Conservation (phyloP, 257 asterid species). For the Craterostigma plantagineum region DNA sequence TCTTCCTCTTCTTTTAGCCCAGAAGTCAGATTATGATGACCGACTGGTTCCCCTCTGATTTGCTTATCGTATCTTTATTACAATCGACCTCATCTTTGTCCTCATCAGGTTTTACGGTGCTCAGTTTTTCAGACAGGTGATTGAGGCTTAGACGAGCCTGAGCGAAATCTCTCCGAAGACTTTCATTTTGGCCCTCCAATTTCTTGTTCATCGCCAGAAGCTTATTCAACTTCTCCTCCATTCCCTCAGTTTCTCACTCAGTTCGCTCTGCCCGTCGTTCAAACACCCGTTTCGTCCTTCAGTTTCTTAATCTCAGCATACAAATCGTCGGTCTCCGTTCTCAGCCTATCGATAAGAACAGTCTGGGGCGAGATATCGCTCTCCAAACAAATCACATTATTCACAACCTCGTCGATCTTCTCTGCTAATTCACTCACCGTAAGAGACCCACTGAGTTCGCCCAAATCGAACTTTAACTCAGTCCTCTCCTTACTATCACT, state of each 20-base stretch:
- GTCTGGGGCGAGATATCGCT: conserved; percentile 68
- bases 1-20: conserved; percentile 6
- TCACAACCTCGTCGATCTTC: conserved; percentile 75
- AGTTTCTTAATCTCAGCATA: conserved; percentile 30
- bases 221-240: conserved; percentile 45
- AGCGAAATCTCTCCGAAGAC: conserved; percentile 31
- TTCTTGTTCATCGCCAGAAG: conserved; percentile 34
- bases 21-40: too few relatives aligned
- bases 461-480: not conserved
- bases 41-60: conserved; percentile 4
- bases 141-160: conserved; percentile 39
- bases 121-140: conserved; percentile 43
- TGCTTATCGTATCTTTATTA: conserved; percentile 12
- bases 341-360: conserved; percentile 42
- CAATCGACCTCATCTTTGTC: conserved; percentile 18
- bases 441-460: conserved; percentile 9
- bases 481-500: too few relatives aligned
- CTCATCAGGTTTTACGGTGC: conserved; percentile 39
- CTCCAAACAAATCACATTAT: conserved; percentile 57
- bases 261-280: conserved; percentile 14
- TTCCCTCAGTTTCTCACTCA: too few relatives aligned
- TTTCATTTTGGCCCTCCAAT: conserved; percentile 37
- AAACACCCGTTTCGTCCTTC: conserved; percentile 33
- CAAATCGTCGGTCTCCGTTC: conserved; percentile 48
- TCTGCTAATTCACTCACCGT: conserved; percentile 64